Percentiles rank a stretch among this genome's conserved stretches.
Evolutionary conservation across 2,329 filamentous ascomycete species (phyloP).

Genomic region (Cladorrhinum sp.): DNA sequence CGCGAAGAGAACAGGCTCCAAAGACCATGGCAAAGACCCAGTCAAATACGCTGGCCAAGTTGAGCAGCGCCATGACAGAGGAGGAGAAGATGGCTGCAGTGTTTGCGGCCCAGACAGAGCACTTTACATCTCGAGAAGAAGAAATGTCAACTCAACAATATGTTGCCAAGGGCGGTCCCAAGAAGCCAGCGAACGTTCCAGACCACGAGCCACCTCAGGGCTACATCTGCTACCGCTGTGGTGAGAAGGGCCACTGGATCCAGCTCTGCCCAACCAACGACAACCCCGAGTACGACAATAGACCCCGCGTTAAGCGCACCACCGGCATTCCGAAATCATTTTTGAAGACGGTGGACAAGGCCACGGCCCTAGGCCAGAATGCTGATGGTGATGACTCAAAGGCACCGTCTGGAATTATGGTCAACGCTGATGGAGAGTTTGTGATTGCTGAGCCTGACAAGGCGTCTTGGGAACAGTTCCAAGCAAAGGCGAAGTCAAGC

Average conservation of each 20-base stretch:
- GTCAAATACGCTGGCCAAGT: conserved; percentile 58
- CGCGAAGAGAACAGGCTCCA: conserved; percentile 60
- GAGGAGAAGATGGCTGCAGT: conserved; percentile 92
- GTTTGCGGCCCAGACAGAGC: conserved; percentile 82
- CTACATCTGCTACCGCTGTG: conserved; percentile 95
- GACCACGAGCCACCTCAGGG: conserved; percentile 90
- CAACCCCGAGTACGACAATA: conserved; percentile 91
- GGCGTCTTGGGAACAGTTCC: conserved; percentile 93
- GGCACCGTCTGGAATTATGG: conserved; percentile 86
- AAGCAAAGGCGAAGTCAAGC: conserved; percentile 86
- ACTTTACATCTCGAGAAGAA: conserved; percentile 81
- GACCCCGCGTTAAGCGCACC: conserved; percentile 89
- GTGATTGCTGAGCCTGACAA: conserved; percentile 95
- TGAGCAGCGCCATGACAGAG: conserved; percentile 81
- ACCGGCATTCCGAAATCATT: conserved; percentile 96
- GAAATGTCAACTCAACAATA: conserved; percentile 78
- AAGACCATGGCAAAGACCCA: conserved; percentile 59
- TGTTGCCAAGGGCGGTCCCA: conserved; percentile 58
- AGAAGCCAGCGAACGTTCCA: conserved; percentile 72
- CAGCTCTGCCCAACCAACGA: conserved; percentile 98
- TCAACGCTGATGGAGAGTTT: conserved; percentile 95
- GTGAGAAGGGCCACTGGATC: conserved; percentile 99
- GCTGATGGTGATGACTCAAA: conserved; percentile 76
- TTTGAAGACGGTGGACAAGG: conserved; percentile 92
- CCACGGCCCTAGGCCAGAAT: conserved; percentile 68